Evolutionary conservation across 768 basidiomycete species (phyloP).

Genomic region (Gloeophyllum trabeum): DNA sequence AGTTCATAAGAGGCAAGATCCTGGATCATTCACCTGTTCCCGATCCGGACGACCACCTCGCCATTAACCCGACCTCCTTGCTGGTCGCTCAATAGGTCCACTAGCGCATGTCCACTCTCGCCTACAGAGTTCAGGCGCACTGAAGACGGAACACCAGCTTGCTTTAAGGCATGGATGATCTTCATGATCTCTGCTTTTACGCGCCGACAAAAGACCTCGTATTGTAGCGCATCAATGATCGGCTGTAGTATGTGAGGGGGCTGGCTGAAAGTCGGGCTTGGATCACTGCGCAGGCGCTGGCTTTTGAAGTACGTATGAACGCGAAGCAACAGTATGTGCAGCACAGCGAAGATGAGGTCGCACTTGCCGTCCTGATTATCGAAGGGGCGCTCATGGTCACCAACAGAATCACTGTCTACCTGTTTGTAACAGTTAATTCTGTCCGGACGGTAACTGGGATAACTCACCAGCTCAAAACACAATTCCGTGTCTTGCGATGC

Average conservation of each 20-base stretch:
- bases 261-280: slow-evolving; percentile 7
- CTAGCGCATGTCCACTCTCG: slow-evolving; percentile 51
- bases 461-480: slow-evolving; percentile 60
- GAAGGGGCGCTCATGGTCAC: neutral
- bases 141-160: slow-evolving; percentile 41
- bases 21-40: slow-evolving; percentile 43
- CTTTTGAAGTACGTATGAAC: slow-evolving; percentile 40
- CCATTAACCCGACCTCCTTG: slow-evolving; percentile 42
- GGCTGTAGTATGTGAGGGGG: slow-evolving; percentile 55
- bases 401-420: slow-evolving; percentile 16
- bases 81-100: slow-evolving; percentile 35
- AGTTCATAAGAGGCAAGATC: neutral
- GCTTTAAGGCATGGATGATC: slow-evolving; percentile 34
- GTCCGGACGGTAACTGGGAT: neutral
- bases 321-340: slow-evolving; percentile 56
- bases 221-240: slow-evolving; percentile 71
- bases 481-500: slow-evolving; percentile 63
- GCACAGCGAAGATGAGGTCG: slow-evolving; percentile 54
- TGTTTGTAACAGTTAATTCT: slow-evolving; percentile 5
- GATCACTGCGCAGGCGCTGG: slow-evolving; percentile 20
- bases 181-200: slow-evolving; percentile 46
- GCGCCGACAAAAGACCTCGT: slow-evolving; percentile 59
- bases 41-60: slow-evolving; percentile 63
- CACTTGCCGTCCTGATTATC: slow-evolving; percentile 23
- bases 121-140: slow-evolving; percentile 56